Percentiles rank a stretch among this genome's conserved stretches.
Evolutionary conservation across 2,329 filamentous ascomycete species (phyloP).

Genomic region (Colletotrichum spinosum): DNA sequence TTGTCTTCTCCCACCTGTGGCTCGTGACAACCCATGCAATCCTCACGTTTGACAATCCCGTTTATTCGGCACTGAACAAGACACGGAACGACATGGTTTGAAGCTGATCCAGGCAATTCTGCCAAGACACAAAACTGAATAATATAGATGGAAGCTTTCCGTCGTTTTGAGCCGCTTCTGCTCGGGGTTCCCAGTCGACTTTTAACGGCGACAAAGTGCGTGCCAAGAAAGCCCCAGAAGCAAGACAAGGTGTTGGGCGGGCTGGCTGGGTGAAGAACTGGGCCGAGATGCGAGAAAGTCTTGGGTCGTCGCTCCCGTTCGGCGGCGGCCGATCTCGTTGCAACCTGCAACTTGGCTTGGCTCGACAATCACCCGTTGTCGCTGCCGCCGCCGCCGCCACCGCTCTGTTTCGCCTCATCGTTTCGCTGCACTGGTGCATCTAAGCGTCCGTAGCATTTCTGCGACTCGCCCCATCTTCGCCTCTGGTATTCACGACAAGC

Average conservation of each 20-base stretch:
- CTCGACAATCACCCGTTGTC: conserved; percentile 1
- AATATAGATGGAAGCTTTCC: too few species aligned
- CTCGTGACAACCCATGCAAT: too few species aligned
- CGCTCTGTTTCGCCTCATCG: conserved; percentile 33
- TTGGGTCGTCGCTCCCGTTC: conserved; percentile 14
- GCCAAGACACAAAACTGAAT: too few species aligned
- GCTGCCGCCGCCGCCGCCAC: conserved; percentile 2
- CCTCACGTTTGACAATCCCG: too few species aligned
- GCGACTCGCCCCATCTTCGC: conserved; percentile 18
- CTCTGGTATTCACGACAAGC: conserved; percentile 14
- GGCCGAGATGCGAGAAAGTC: background rate
- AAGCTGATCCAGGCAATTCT: too few species aligned
- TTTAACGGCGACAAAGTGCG: conserved; percentile 5
- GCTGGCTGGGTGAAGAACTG: background rate
- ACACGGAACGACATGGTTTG: too few species aligned
- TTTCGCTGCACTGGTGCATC: conserved; percentile 22
- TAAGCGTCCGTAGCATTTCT: conserved; percentile 15
- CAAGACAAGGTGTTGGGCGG: conserved; percentile 11
- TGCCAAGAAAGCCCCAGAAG: conserved; percentile 22
- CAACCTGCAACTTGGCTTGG: conserved; percentile 16
- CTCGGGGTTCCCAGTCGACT: conserved; percentile 7
- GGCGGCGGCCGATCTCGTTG: conserved; percentile 21
- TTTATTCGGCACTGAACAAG: too few species aligned
- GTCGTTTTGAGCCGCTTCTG: background rate
- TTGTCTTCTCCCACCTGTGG: too few species aligned